A percentile compares a stretch with the other conserved stretches of the same genome.
phyloP scores from a whole-genome alignment of 768 basidiomycete species.

The Lactarius indigo region DNA sequence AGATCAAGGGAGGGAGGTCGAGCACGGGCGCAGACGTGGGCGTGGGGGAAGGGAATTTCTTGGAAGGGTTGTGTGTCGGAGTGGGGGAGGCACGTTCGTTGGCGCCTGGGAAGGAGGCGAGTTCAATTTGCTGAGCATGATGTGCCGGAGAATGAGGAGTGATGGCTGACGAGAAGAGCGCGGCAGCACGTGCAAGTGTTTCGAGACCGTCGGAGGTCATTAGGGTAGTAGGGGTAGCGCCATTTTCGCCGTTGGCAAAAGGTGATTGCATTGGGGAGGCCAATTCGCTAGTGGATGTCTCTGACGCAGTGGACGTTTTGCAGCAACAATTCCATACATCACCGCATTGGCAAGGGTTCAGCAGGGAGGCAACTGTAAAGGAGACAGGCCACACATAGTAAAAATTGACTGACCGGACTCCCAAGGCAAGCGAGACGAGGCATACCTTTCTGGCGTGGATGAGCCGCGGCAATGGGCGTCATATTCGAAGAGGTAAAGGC shows the following conservation, averaged over 20 bases:
- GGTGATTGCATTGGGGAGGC: neutral
- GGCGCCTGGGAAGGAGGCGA: neutral
- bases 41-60: neutral
- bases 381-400: neutral
- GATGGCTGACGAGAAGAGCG: constrained; percentile 12
- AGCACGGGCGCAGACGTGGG: constrained; percentile 11
- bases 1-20: constrained; percentile 24
- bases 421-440: neutral
- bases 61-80: neutral
- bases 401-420: neutral
- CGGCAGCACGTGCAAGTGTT: constrained; percentile 24
- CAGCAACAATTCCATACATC: constrained; percentile 23
- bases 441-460: constrained; percentile 25
- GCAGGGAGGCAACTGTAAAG: constrained; percentile 20
- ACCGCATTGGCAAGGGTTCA: constrained; percentile 25
- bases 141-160: neutral
- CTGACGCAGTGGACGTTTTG: neutral
- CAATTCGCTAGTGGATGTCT: constrained; percentile 4
- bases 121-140: neutral
- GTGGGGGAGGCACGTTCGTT: neutral
- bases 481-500: constrained; percentile 9
- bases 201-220: constrained; percentile 13
- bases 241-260: constrained; percentile 9
- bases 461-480: constrained; percentile 12
- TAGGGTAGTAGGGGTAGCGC: neutral